Evolutionary conservation across 2,329 filamentous ascomycete species (phyloP).

Genomic region (Fusarium cyanostomum): DNA sequence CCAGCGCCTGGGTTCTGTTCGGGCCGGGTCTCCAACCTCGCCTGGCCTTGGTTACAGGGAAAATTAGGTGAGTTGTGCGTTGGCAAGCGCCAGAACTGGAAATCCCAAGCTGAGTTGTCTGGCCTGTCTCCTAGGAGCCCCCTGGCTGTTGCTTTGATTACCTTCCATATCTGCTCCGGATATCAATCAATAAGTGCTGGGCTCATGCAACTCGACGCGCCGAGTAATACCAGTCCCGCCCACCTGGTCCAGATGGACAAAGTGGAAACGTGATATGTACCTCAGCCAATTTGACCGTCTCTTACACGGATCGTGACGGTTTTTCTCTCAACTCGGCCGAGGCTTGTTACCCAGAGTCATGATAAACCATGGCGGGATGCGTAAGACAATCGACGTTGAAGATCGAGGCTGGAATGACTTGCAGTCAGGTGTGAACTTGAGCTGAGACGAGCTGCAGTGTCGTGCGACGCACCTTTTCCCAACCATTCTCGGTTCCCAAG

Average conservation of each 20-base stretch:
- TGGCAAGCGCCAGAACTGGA: constrained; percentile 32
- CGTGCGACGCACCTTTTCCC: neutral
- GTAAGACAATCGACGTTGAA: constrained; percentile 11
- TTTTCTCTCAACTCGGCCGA: neutral
- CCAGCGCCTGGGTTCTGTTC: constrained; percentile 29
- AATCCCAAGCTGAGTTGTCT: no score
- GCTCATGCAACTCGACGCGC: neutral
- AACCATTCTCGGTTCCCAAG: neutral
- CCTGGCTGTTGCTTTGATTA: neutral
- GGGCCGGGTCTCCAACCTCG: constrained; percentile 21
- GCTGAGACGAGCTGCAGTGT: neutral
- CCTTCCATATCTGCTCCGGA: neutral
- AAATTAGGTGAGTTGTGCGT: constrained; percentile 28
- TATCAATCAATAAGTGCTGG: no score
- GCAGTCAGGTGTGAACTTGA: constrained; percentile 5
- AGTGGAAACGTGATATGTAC: constrained; percentile 1
- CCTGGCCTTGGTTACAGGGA: constrained; percentile 3
- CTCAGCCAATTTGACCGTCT: neutral
- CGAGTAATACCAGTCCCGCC: constrained; percentile 19
- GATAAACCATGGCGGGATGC: constrained; percentile 15
- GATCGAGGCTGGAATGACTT: constrained; percentile 20
- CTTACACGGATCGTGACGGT: neutral
- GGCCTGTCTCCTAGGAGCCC: neutral
- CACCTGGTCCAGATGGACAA: constrained; percentile 27
- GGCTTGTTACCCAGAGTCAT: constrained; percentile 14